Evolutionary conservation across 345 rosid species (phyloP), one percentile per base, ranked within the genome.

Genomic region (Citrus hindsii): DNA sequence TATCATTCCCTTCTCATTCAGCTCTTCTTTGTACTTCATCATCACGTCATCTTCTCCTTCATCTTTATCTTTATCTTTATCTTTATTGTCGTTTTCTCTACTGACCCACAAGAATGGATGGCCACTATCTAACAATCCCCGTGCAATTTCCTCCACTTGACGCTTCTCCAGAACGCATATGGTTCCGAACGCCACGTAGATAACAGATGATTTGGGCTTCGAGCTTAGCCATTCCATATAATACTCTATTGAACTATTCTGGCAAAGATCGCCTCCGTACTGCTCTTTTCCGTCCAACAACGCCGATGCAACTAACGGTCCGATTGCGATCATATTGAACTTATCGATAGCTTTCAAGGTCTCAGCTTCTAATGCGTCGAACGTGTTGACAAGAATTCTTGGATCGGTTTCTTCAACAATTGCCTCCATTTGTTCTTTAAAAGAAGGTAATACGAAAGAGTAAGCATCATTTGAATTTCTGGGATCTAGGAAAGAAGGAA

Each of bases 141-240:
- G 63, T 8, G 77, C 79, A 42, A 88, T 76, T 62, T 88, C 89
- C 58, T 84, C 85, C 83, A 60, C 73, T 30, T 88, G 89, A 5
- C 42, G 35, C 58, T 58, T 61, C 22, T 73, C 71, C 2, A 88
- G 56, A 4, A 67, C 80, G 0, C 78, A 65, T 0, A 86, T 21
- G 70, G 82, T 88, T 8, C 91, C 91, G 32, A 84, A 88, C 4
- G 89, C 86, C 4, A 84, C 77, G 19, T 84, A 86, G 14, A 86
- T 78, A 19, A 86, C 87, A 0, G 88, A 85, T 2, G 61, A 62
- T n/a, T 30, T 48, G 12, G 75, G 79, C 30, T 74, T 81, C 18
- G 83, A 46, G 53, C 76, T 60, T 7, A 85, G 71, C 88, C 88
- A 85, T 8, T 79, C 9, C 4, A 73, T 78, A 33, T 79, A 81